Conservation (phyloP, 2,329 filamentous ascomycete species). For the Diaporthe velutina region DNA sequence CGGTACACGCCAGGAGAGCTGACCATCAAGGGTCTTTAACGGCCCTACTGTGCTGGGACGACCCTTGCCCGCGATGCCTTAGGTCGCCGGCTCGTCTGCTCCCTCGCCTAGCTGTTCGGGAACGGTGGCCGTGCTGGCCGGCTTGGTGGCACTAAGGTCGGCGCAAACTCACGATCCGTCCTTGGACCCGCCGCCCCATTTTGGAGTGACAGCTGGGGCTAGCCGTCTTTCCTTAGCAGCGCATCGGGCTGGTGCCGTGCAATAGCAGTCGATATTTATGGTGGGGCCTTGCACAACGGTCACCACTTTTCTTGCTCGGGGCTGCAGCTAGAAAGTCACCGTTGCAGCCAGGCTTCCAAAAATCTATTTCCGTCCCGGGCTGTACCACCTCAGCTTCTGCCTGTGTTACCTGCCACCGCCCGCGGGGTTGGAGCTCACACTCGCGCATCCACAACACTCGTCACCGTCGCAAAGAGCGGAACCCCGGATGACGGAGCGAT, state of each 20-base stretch:
- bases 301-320: not conserved
- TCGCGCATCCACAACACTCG: not conserved
- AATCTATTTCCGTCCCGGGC: slow-evolving; percentile 25
- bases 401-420: slow-evolving; percentile 3
- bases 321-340: slow-evolving; percentile 3
- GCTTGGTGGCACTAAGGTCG: slow-evolving; percentile 17
- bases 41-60: not conserved
- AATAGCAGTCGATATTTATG: not conserved
- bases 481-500: not conserved
- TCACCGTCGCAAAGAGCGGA: not conserved
- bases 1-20: not conserved
- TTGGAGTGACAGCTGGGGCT: slow-evolving; percentile 13
- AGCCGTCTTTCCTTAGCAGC: not conserved
- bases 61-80: not conserved
- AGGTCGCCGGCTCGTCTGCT: slow-evolving; percentile 6
- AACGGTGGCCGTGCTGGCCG: slow-evolving; percentile 15
- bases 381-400: slow-evolving; percentile 26
- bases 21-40: not conserved
- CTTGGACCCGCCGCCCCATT: not conserved
- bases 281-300: slow-evolving; percentile 16
- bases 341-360: slow-evolving; percentile 10
- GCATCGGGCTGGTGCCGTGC: not conserved
- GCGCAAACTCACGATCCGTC: slow-evolving; percentile 2
- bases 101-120: slow-evolving; percentile 11
- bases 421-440: not conserved